These are phyloP conservation scores for Blepharisma stoltei DNA, from an alignment of 73 alveolate genomes.

Conservation along the genomic window DNA sequence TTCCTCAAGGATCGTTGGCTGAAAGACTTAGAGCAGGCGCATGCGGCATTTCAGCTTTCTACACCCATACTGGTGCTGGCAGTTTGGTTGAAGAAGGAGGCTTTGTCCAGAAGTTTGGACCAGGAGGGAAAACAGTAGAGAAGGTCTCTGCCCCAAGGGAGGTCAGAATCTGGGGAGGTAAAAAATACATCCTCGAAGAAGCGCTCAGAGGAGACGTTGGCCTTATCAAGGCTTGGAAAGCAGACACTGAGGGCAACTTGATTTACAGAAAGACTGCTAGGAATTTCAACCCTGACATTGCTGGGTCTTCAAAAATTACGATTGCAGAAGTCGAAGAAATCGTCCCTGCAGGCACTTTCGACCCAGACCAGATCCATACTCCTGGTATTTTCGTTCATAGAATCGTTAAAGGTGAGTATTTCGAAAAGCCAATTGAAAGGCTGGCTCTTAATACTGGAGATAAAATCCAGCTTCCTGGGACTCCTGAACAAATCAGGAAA, in stretches of 20 bases:
- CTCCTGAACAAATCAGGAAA: slow-evolving; percentile 35
- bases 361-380: slow-evolving; percentile 79
- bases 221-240: slow-evolving; percentile 72
- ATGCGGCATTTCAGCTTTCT: slow-evolving; percentile 93
- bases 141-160: slow-evolving; percentile 26
- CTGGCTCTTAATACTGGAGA: slow-evolving; percentile 47
- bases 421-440: slow-evolving; percentile 47
- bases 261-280: slow-evolving; percentile 72
- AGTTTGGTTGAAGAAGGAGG: slow-evolving; percentile 73
- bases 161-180: slow-evolving; percentile 40
- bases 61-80: slow-evolving; percentile 86
- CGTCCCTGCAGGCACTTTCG: slow-evolving; percentile 67
- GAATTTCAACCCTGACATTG: slow-evolving; percentile 75
- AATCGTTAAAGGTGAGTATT: slow-evolving; percentile 63
- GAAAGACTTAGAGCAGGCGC: slow-evolving; percentile 91
- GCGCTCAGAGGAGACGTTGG: slow-evolving; percentile 69
- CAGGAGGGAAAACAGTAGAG: slow-evolving; percentile 41
- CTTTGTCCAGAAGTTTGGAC: slow-evolving; percentile 43
- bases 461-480: slow-evolving; percentile 37
- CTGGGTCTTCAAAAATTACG: slow-evolving; percentile 67
- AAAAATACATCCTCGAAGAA: slow-evolving; percentile 67
- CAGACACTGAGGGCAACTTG: slow-evolving; percentile 76
- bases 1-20: slow-evolving; percentile 87
- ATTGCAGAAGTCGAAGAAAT: slow-evolving; percentile 86
- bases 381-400: slow-evolving; percentile 88